Conservation (phyloP, 2,329 filamentous ascomycete genomes). For the Aspergillus viridinutans region DNA sequence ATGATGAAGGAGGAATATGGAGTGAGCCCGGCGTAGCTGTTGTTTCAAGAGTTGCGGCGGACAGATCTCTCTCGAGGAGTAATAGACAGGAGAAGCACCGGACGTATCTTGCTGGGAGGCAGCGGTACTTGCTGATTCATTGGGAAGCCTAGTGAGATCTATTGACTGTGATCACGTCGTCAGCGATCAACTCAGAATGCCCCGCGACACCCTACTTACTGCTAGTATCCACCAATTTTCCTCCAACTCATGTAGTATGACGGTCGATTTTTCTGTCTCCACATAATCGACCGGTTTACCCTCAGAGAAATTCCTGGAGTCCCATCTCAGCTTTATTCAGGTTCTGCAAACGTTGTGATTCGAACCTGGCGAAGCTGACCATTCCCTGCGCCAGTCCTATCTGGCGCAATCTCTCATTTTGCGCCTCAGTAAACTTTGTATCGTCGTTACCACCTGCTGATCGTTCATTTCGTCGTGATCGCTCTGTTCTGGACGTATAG, state of each 20-base stretch:
- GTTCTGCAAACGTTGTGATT: conserved; percentile 11
- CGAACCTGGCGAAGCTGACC: conserved; percentile 76
- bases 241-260: conserved; percentile 84
- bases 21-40: conserved; percentile 78
- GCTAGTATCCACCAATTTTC: conserved; percentile 92
- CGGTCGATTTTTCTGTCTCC: conserved; percentile 83
- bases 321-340: conserved; percentile 14
- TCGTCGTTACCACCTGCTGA: conserved; percentile 18
- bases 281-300: conserved; percentile 74
- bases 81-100: conserved; percentile 58
- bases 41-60: conserved; percentile 71
- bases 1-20: conserved; percentile 83
- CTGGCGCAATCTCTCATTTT: conserved; percentile 83
- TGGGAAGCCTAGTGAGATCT: conserved; percentile 71
- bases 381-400: conserved; percentile 96
- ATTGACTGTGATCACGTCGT: conserved; percentile 57
- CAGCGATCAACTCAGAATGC: not conserved
- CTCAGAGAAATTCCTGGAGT: conserved; percentile 68
- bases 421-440: conserved; percentile 54
- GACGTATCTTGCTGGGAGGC: conserved; percentile 33
- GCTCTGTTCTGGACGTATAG: conserved; percentile 62
- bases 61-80: conserved; percentile 86
- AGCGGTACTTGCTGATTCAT: conserved; percentile 43
- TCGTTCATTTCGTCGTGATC: conserved; percentile 21
- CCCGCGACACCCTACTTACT: conserved; percentile 50